Evolutionary conservation across 371 early-diverging fungal species (phyloP).

Genomic region (Mucor lusitanicus): DNA sequence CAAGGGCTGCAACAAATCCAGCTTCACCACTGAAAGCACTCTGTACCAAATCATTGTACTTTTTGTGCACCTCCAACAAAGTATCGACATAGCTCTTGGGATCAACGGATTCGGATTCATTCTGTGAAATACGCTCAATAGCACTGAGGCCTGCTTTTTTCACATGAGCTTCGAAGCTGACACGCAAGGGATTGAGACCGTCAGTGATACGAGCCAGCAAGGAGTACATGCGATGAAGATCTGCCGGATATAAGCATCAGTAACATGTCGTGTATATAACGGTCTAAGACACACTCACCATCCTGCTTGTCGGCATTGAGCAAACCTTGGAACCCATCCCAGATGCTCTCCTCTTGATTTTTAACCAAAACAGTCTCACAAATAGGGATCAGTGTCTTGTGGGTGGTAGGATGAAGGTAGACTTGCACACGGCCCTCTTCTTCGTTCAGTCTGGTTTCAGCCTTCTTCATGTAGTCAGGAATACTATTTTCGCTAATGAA

Average conservation of each 20-base stretch:
- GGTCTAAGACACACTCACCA: constrained; percentile 26
- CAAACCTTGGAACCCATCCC: constrained; percentile 87
- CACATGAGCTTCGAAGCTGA: constrained; percentile 82
- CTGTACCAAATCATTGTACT: constrained; percentile 76
- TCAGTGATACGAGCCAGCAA: constrained; percentile 81
- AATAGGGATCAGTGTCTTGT: constrained; percentile 73
- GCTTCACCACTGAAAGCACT: constrained; percentile 82
- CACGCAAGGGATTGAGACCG: constrained; percentile 81
- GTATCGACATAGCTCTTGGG: constrained; percentile 87
- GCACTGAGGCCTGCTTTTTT: constrained; percentile 81
- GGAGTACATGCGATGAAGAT: constrained; percentile 84
- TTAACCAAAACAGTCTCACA: constrained; percentile 87
- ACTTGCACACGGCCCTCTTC: constrained; percentile 88
- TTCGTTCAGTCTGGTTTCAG: constrained; percentile 81
- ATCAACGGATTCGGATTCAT: constrained; percentile 53
- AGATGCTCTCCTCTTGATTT: constrained; percentile 76
- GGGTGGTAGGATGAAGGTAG: constrained; percentile 84
- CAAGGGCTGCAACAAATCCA: constrained; percentile 91
- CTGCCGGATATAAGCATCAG: constrained; percentile 27
- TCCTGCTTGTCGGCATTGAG: constrained; percentile 85
- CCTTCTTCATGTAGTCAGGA: constrained; percentile 94
- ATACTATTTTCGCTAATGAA: constrained; percentile 87
- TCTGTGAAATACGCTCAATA: constrained; percentile 79
- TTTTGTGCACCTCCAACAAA: constrained; percentile 76
- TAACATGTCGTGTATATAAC: not conserved